Evolutionary conservation across 345 rosid genomes (phyloP).

Genomic region (Aurinia saxatilis): DNA sequence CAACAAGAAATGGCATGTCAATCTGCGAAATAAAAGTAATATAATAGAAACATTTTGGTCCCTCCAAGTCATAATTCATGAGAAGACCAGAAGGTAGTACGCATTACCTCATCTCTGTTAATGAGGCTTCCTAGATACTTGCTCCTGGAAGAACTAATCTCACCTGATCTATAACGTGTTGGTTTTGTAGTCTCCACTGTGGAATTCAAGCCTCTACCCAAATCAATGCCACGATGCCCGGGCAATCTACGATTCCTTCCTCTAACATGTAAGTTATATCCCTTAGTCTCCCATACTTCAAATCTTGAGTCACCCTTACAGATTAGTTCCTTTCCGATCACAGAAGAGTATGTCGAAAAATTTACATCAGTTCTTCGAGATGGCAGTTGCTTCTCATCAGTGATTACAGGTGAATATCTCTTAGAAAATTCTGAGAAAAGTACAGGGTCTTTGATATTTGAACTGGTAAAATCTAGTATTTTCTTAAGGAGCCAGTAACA

Average conservation of each 20-base stretch:
- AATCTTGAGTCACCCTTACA: conserved; percentile 78
- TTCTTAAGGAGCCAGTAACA: conserved; percentile 91
- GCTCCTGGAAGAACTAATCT: conserved; percentile 36
- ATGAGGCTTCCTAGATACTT: conserved; percentile 51
- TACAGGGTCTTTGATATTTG: conserved; percentile 60
- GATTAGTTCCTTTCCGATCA: conserved; percentile 64
- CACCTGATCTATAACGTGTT: conserved; percentile 32
- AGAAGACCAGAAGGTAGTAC: background rate
- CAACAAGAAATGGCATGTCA: conserved; percentile 61
- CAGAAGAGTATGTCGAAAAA: conserved; percentile 74
- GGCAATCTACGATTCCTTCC: conserved; percentile 73
- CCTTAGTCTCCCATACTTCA: conserved; percentile 94
- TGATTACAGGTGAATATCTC: conserved; percentile 42
- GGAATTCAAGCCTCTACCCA: conserved; percentile 51
- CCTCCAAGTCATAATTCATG: background rate
- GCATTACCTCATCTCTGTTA: conserved; percentile 63
- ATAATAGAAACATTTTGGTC: background rate
- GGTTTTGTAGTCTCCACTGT: conserved; percentile 32
- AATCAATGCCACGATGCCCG: conserved; percentile 53
- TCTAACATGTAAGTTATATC: conserved; percentile 59
- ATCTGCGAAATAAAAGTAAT: conserved; percentile 36
- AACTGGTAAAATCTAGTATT: conserved; percentile 71
- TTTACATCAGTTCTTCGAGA: conserved; percentile 87
- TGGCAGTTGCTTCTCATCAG: conserved; percentile 68
- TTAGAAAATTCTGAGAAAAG: conserved; percentile 56